These are phyloP conservation scores for Talaromyces adpressus DNA, from an alignment of 495 filamentous ascomycete species.

Conservation along the genomic window DNA sequence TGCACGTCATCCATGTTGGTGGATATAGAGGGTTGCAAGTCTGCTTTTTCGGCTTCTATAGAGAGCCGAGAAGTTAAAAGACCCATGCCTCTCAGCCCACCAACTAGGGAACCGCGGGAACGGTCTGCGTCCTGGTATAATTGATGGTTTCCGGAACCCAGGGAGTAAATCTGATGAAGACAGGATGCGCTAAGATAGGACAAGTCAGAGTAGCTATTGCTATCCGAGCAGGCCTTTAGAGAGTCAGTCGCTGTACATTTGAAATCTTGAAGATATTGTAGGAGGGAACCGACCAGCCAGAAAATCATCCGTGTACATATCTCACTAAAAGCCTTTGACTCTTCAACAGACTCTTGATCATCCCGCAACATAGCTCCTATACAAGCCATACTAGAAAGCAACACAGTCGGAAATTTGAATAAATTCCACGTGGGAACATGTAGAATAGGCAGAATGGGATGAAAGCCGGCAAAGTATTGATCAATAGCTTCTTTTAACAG, in stretches of 20 bases:
- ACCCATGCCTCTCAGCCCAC: neutral
- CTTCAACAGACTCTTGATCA: neutral
- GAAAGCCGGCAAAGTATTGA: constrained; percentile 16
- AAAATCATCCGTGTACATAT: constrained; percentile 3
- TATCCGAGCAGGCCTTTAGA: neutral
- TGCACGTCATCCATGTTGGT: neutral
- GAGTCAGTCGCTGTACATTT: neutral
- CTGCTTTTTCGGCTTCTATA: neutral
- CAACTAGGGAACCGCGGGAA: neutral
- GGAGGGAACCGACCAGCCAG: constrained; percentile 4
- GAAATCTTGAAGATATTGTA: neutral
- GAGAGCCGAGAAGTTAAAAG: neutral
- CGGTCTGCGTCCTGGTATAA: constrained; percentile 6
- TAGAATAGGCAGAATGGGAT: constrained; percentile 20
- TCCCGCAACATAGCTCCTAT: constrained; percentile 14
- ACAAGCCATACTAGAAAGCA: constrained; percentile 20
- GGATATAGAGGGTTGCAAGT: neutral
- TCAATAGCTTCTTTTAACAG: constrained; percentile 17
- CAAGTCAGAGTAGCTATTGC: constrained; percentile 4
- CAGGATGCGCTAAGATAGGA: constrained; percentile 4
- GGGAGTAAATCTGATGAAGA: constrained; percentile 6
- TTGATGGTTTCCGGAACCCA: constrained; percentile 5
- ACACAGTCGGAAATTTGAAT: constrained; percentile 13
- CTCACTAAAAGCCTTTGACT: constrained; percentile 2
- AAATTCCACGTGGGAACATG: constrained; percentile 22